Percentiles rank a stretch among this genome's conserved stretches.
Evolutionary conservation across 2,329 filamentous ascomycete species (phyloP).

Genomic region (Pseudonectria foliicola): DNA sequence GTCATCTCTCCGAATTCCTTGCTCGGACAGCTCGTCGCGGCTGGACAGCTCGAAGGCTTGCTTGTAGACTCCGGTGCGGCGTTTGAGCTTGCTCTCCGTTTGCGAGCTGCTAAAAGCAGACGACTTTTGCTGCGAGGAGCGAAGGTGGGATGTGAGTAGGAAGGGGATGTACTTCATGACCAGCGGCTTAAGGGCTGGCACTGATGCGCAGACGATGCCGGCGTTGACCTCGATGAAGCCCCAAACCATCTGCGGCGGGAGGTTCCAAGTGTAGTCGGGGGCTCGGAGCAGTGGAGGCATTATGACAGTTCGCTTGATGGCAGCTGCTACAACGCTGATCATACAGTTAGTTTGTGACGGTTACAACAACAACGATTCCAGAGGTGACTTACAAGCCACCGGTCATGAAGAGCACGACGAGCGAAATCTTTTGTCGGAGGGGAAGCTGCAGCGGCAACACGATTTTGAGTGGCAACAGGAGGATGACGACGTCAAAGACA

Average conservation of each 20-base stretch:
- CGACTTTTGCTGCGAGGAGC: conserved; percentile 11
- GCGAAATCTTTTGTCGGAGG: conserved; percentile 40
- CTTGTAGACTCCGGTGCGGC: conserved; percentile 8
- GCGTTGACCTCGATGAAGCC: conserved; percentile 42
- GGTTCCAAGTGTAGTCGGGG: conserved; percentile 20
- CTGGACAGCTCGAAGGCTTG: conserved; percentile 19
- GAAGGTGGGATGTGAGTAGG: conserved; percentile 18
- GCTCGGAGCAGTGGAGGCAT: conserved; percentile 16
- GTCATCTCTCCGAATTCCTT: neutral
- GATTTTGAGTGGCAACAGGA: conserved; percentile 37
- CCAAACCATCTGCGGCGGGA: conserved; percentile 30
- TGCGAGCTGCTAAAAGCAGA: conserved; percentile 10
- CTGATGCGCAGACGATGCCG: conserved; percentile 42
- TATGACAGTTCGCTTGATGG: conserved; percentile 22
- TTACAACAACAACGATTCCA: fast-evolving
- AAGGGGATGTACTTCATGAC: conserved; percentile 29
- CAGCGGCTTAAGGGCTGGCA: conserved; percentile 43
- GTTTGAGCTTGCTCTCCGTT: conserved; percentile 12
- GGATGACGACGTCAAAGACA: conserved; percentile 38
- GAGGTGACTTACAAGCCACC: conserved; percentile 20
- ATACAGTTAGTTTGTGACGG: neutral
- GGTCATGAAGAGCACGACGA: conserved; percentile 37
- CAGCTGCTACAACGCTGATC: conserved; percentile 21
- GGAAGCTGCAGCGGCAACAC: conserved; percentile 40
- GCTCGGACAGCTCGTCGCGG: conserved; percentile 9